These are phyloP conservation scores for Wickerhamiella infanticola DNA, from an alignment of 1,139 yeast genomes.

Conservation along the genomic window DNA sequence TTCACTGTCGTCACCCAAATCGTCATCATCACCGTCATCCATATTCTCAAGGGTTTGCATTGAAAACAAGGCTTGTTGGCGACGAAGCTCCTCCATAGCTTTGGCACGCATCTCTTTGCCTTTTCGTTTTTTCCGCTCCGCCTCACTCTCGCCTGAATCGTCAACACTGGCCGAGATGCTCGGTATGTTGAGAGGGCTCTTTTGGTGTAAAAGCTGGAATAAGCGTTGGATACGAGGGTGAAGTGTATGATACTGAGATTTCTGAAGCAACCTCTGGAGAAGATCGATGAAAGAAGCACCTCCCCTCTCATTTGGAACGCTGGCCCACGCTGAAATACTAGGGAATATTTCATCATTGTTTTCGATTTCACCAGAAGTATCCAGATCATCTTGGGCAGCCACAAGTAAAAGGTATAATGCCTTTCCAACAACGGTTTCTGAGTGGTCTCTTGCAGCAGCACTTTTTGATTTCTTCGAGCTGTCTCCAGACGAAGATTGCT, in stretches of 20 bases:
- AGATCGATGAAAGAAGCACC: conserved; percentile 3
- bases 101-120: conserved; percentile 64
- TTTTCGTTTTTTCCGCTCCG: conserved; percentile 44
- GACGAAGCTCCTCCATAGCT: conserved; percentile 54
- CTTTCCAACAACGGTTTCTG: conserved; percentile 44
- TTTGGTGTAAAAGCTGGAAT: conserved; percentile 12
- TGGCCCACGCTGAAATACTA: neutral
- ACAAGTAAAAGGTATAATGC: conserved; percentile 57
- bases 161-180: neutral
- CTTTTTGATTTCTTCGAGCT: conserved; percentile 2
- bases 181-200: conserved; percentile 9
- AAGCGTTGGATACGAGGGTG: conserved; percentile 32
- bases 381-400: conserved; percentile 27
- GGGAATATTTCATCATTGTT: neutral
- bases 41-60: conserved; percentile 27
- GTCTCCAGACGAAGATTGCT: neutral
- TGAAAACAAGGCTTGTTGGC: conserved; percentile 61
- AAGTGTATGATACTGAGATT: conserved; percentile 1
- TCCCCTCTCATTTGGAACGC: neutral
- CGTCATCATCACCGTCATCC: conserved; percentile 19
- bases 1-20: conserved; percentile 16
- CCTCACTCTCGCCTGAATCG: conserved; percentile 27
- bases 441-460: conserved; percentile 22
- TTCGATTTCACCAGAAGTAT: neutral
- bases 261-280: conserved; percentile 2